Base-by-base conservation (phyloP, 495 filamentous ascomycete genomes). In the Aspergillus affinis region DNA sequence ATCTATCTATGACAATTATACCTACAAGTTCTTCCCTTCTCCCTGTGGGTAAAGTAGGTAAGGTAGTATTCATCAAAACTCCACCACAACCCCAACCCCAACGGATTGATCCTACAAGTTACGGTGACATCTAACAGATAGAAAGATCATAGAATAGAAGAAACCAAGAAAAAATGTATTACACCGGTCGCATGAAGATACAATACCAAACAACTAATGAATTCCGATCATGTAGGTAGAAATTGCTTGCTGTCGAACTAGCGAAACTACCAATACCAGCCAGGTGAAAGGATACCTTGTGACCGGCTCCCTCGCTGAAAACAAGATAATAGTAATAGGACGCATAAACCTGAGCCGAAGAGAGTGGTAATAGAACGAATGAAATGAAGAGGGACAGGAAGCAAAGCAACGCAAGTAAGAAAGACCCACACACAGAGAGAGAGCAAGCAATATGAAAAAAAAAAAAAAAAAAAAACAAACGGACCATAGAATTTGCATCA, bases 281-380 rank as follows among this genome's bases (percentile, higher is more conserved):
- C 36, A 41, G 9, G 2, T 27, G 32, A 36, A 53, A 19, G 41
- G 51, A 36, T 53, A 53, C 36, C 36, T 41, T 15, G 12, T 36
- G 29, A 53, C 51, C 26, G 41, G 51, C 51, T 32, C 36, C 51
- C 27, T 53, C 9, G 51, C 27, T 53, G 27, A 53, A 53, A 9
- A 53, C 36, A 18, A 15, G 12, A 41, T 0, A 41, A 41, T 12
- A 41, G 36, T 2, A 41, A 41, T 10, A 41, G 12, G 2, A 41
- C 36, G 27, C 27, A 29, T 52, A 36, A 53, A 53, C 51, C 18
- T 19, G 12, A 36, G 51, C 51, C 29, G 27, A 36, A 53, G 27
- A 12, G 27, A 41, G n/a, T 36, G 19, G 13, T 20, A n/a, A 13
- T 41, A 41, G 9, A 41, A 41, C 23, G 27, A n/a, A 13, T 27